Percentiles rank a stretch among this genome's conserved stretches.
phyloP scores from a whole-genome alignment of 108 stramenopile species.

The Cylindrotheca fusiformis region DNA sequence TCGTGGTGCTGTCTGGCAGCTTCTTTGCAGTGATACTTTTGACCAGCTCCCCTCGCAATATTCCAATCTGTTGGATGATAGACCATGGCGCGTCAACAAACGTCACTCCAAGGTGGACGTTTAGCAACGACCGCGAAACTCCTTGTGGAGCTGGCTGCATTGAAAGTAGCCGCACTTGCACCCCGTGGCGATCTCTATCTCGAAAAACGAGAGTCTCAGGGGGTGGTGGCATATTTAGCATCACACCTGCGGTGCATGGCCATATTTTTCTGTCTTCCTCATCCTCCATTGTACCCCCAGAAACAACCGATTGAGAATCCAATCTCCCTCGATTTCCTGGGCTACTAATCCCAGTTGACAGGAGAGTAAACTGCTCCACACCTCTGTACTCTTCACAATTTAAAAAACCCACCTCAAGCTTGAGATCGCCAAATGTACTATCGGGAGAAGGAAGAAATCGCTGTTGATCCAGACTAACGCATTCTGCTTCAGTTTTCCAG shows the following conservation, averaged over 20 bases:
- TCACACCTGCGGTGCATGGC: constrained; percentile 62
- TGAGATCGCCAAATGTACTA: constrained; percentile 41
- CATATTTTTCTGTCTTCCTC: constrained; percentile 24
- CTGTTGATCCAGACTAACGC: constrained; percentile 55
- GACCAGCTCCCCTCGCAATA: neutral
- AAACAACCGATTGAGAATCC: constrained; percentile 13
- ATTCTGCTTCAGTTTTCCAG: constrained; percentile 49
- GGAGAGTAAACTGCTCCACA: constrained; percentile 27
- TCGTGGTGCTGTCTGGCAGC: neutral
- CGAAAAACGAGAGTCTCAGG: constrained; percentile 32
- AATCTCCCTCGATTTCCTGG: constrained; percentile 6
- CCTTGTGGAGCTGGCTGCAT: constrained; percentile 13
- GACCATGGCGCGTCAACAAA: constrained; percentile 21
- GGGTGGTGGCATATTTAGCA: constrained; percentile 61
- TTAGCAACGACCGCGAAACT: constrained; percentile 10
- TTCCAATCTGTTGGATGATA: constrained; percentile 23
- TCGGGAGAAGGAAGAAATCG: constrained; percentile 37
- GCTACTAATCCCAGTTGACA: constrained; percentile 31
- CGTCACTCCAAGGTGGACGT: constrained; percentile 26
- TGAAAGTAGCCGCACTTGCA: constrained; percentile 37
- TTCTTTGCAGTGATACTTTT: neutral
- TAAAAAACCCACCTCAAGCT: constrained; percentile 49
- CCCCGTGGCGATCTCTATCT: constrained; percentile 26
- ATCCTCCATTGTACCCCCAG: constrained; percentile 3
- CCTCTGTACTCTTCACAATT: constrained; percentile 51